A percentile compares a stretch with the other conserved stretches of the same genome.
These are phyloP conservation scores for Herpetomonas tarakana DNA, from an alignment of 208 protist genomes.

Conservation along the genomic window DNA sequence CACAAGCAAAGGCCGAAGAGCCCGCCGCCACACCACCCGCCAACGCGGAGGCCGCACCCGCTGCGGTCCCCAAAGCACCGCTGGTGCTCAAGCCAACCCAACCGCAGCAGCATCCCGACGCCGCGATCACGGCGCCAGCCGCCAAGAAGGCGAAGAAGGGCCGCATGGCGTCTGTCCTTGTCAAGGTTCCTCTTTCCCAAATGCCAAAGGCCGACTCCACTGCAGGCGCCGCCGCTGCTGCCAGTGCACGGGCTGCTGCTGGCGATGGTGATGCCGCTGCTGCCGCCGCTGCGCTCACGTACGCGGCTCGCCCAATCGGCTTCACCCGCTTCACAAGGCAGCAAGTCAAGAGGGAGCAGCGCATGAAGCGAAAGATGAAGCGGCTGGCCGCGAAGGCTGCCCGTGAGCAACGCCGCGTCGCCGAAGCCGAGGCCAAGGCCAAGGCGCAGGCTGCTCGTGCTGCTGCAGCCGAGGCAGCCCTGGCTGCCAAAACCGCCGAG, in stretches of 20 bases:
- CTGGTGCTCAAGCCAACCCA: too few relatives aligned
- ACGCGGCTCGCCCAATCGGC: constrained; percentile 1
- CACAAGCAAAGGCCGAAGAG: too few relatives aligned
- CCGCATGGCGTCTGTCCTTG: neutral
- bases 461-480: neutral
- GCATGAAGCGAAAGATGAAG: neutral
- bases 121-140: too few relatives aligned
- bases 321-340: constrained; percentile 1
- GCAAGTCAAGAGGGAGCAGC: constrained; percentile 1
- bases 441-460: constrained; percentile 1
- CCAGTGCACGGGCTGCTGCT: too few relatives aligned
- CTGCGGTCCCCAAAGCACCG: too few relatives aligned
- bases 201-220: neutral
- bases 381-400: neutral
- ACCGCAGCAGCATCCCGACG: too few relatives aligned
- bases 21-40: too few relatives aligned
- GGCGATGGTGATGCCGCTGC: too few relatives aligned
- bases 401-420: neutral
- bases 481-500: neutral
- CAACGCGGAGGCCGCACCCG: too few relatives aligned
- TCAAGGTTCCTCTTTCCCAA: neutral
- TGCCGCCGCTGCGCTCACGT: too few relatives aligned
- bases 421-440: constrained; percentile 1
- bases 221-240: neutral
- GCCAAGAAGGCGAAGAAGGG: neutral